Evolutionary conservation across 768 basidiomycete genomes (phyloP).

Genomic region (Mycena galopus): DNA sequence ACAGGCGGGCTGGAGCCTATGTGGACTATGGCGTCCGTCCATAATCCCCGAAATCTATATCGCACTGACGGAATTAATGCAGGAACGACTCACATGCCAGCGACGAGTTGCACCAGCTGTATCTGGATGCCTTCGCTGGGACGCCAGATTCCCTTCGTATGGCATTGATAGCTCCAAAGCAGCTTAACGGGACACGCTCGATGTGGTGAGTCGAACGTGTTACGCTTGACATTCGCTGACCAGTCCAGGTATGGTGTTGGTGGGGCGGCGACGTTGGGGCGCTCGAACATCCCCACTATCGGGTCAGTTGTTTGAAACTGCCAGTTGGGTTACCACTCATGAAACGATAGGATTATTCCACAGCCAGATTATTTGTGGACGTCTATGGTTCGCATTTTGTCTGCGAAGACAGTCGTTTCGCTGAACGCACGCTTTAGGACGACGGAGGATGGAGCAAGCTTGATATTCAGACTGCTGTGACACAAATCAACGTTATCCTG

Average conservation of each 20-base stretch:
- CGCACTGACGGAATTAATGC: background rate
- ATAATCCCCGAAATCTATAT: background rate
- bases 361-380: conserved; percentile 50
- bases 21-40: conserved; percentile 50
- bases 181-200: conserved; percentile 38
- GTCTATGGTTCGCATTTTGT: conserved; percentile 23
- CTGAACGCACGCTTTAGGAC: background rate
- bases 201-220: conserved; percentile 33
- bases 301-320: conserved; percentile 37
- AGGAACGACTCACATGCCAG: conserved; percentile 44
- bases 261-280: conserved; percentile 43
- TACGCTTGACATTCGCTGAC: background rate
- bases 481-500: conserved; percentile 46
- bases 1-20: conserved; percentile 48
- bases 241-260: conserved; percentile 42
- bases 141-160: conserved; percentile 45
- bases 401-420: background rate
- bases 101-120: conserved; percentile 39
- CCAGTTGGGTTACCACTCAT: background rate
- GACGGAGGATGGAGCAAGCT: conserved; percentile 50
- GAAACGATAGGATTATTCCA: conserved; percentile 43
- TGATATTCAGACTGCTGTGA: conserved; percentile 37
- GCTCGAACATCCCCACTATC: conserved; percentile 44
- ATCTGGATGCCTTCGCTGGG: conserved; percentile 44
- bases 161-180: conserved; percentile 46